Conservation (phyloP, 129 eudicot genomes). For the Pulicaria dysenterica region DNA sequence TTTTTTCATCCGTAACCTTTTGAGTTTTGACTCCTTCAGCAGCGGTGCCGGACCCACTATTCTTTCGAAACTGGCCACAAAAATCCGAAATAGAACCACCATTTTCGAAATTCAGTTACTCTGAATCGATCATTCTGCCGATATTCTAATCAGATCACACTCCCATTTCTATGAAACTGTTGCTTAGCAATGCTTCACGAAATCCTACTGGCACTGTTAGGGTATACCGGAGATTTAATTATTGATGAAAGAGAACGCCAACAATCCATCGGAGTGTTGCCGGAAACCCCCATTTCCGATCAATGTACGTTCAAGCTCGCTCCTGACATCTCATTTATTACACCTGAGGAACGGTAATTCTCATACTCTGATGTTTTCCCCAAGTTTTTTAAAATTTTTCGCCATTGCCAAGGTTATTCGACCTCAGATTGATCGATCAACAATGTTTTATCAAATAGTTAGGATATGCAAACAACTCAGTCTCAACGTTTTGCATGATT, state of each 20-base stretch:
- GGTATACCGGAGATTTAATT: slow-evolving; percentile 94
- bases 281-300: slow-evolving; percentile 55
- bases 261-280: slow-evolving; percentile 41
- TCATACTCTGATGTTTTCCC: background rate
- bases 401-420: slow-evolving; percentile 8
- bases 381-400: background rate
- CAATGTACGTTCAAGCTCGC: slow-evolving; percentile 78
- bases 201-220: slow-evolving; percentile 68
- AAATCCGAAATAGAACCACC: slow-evolving; percentile 8
- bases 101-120: slow-evolving; percentile 26
- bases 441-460: background rate
- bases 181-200: slow-evolving; percentile 72
- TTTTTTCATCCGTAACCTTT: too few species aligned
- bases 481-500: background rate
- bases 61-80: background rate
- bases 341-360: slow-evolving; percentile 63
- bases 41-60: slow-evolving; percentile 19
- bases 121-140: slow-evolving; percentile 25
- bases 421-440: background rate
- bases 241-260: slow-evolving; percentile 70
- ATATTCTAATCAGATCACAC: background rate
- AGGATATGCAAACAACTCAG: too few species aligned
- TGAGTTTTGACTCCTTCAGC: too few species aligned
- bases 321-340: slow-evolving; percentile 70
- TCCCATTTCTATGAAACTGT: background rate